phyloP scores from a whole-genome alignment of 1,284 basidiomycete species.

The Heliocybe sulcata region DNA sequence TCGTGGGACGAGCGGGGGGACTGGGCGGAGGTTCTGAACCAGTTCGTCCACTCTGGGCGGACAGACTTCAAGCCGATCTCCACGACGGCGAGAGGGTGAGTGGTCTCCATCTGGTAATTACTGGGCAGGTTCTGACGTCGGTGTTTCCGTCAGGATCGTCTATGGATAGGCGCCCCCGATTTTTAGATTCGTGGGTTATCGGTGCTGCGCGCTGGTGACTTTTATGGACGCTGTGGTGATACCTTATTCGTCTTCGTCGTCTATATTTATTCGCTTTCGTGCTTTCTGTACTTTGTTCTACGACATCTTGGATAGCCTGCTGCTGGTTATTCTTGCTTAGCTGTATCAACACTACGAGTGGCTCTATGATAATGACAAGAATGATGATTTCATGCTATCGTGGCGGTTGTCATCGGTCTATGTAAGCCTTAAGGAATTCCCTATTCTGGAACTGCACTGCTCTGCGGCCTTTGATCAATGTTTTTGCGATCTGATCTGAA shows the following conservation, averaged over 20 bases:
- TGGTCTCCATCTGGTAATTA: not conserved
- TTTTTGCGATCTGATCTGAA: too few species aligned
- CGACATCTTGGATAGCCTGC: not conserved
- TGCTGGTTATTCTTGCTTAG: not conserved
- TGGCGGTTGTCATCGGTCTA: too few species aligned
- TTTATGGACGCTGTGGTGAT: not conserved
- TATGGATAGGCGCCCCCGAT: not conserved
- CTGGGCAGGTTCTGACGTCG: not conserved
- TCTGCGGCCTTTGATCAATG: too few species aligned
- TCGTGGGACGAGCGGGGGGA: constrained; percentile 67
- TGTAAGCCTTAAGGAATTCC: too few species aligned
- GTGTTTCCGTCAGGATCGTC: not conserved
- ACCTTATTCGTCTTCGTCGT: not conserved
- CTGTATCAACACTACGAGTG: not conserved
- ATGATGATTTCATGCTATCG: too few species aligned
- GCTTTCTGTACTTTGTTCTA: not conserved
- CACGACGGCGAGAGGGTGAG: constrained; percentile 49
- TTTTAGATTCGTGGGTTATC: not conserved
- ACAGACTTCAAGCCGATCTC: constrained; percentile 75
- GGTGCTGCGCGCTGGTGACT: not conserved
- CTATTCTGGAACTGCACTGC: too few species aligned
- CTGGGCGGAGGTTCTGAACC: constrained; percentile 57
- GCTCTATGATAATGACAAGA: not conserved
- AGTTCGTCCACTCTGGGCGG: constrained; percentile 66
- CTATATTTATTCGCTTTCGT: not conserved